Conservation (phyloP, 2,329 filamentous ascomycete genomes). For the Didymella glomerata region DNA sequence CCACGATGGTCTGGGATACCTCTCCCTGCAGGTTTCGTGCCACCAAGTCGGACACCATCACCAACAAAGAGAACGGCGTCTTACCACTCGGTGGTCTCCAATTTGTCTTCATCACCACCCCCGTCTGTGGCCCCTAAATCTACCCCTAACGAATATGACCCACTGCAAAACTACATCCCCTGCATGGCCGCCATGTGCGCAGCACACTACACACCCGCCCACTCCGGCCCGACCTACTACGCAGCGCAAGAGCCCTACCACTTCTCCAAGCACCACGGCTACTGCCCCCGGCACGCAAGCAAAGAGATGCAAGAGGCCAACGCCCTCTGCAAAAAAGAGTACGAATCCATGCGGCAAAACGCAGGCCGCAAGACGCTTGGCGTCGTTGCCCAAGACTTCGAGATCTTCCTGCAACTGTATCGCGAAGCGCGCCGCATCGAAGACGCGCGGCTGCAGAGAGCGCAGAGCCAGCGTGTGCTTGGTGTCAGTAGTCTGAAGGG, state of each 20-base stretch:
- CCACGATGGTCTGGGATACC: slow-evolving; percentile 29
- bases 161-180: slow-evolving; percentile 43
- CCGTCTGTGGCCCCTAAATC: slow-evolving; percentile 24
- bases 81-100: slow-evolving; percentile 31
- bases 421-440: slow-evolving; percentile 24
- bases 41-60: slow-evolving; percentile 18
- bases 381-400: slow-evolving; percentile 40
- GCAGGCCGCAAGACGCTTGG: slow-evolving; percentile 46
- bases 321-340: slow-evolving; percentile 35
- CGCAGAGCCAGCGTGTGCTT: slow-evolving; percentile 28
- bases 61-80: slow-evolving; percentile 30
- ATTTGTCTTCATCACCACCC: slow-evolving; percentile 29
- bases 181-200: slow-evolving; percentile 38
- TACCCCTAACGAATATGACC: slow-evolving; percentile 38
- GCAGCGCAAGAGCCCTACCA: slow-evolving; percentile 39
- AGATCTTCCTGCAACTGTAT: slow-evolving; percentile 31
- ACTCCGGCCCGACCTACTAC: slow-evolving; percentile 42
- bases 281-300: slow-evolving; percentile 40
- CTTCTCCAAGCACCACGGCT: slow-evolving; percentile 36
- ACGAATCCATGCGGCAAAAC: slow-evolving; percentile 44
- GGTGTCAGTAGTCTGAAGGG: slow-evolving; percentile 10
- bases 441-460: slow-evolving; percentile 22
- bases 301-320: slow-evolving; percentile 41
- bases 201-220: slow-evolving; percentile 35
- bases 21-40: slow-evolving; percentile 28